These are phyloP conservation scores for Aspergillus carlsbadensis DNA, from an alignment of 495 filamentous ascomycete species.

Conservation along the genomic window DNA sequence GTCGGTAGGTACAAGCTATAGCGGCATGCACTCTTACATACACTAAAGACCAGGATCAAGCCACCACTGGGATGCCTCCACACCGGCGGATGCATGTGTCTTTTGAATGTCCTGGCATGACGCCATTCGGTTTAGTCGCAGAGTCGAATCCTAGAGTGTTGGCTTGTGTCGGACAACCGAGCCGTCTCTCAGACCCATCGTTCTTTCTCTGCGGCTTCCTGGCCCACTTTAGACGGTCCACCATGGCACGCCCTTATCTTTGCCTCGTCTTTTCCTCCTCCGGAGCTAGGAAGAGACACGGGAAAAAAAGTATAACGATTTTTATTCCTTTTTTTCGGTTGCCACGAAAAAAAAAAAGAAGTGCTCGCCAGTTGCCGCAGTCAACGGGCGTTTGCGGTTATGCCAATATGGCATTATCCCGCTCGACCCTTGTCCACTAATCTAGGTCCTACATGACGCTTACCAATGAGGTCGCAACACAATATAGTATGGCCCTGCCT, in stretches of 20 bases:
- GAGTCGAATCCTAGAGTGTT: constrained; percentile 18
- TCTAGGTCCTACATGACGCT: constrained; percentile 6
- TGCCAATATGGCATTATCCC: constrained; percentile 11
- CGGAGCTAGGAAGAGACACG: neutral
- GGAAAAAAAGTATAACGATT: neutral
- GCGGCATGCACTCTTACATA: constrained; percentile 8
- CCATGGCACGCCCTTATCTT: constrained; percentile 11
- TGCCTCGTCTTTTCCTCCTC: neutral
- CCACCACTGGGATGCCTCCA: constrained; percentile 2
- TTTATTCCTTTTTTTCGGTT: neutral
- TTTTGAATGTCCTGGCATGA: constrained; percentile 21
- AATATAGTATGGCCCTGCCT: constrained; percentile 15
- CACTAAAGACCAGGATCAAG: constrained; percentile 3
- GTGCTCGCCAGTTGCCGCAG: neutral
- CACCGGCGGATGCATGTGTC: constrained; percentile 11
- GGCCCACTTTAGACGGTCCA: constrained; percentile 13
- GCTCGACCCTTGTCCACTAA: constrained; percentile 9
- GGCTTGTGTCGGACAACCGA: constrained; percentile 11
- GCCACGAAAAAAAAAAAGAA: neutral
- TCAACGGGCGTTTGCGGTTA: neutral
- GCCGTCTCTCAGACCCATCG: constrained; percentile 5
- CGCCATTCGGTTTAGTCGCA: constrained; percentile 14
- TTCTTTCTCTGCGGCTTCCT: constrained; percentile 9
- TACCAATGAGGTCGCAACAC: constrained; percentile 22
- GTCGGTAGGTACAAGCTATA: neutral